Evolutionary conservation across 1,139 yeast genomes (phyloP).

Genomic region (Tardiomyces blankii): DNA sequence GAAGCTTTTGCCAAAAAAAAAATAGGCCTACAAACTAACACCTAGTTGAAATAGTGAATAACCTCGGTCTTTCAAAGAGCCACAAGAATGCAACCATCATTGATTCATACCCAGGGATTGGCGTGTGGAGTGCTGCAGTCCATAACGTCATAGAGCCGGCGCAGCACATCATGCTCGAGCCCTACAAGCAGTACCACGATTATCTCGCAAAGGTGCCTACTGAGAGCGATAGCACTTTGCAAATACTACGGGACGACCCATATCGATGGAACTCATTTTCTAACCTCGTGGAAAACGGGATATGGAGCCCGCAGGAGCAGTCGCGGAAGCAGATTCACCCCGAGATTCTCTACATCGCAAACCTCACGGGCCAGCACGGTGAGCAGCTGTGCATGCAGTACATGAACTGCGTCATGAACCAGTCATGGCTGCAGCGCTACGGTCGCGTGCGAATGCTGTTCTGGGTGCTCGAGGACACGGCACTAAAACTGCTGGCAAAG

Average conservation of each 20-base stretch:
- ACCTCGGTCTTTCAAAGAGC: neutral
- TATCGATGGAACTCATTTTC: slow-evolving; percentile 54
- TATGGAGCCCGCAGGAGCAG: slow-evolving; percentile 32
- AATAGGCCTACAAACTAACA: too few species aligned
- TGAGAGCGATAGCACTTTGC: slow-evolving; percentile 8
- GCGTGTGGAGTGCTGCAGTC: slow-evolving; percentile 35
- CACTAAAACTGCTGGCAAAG: slow-evolving; percentile 47
- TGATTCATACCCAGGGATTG: slow-evolving; percentile 54
- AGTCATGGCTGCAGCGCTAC: slow-evolving; percentile 65
- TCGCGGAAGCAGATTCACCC: slow-evolving; percentile 43
- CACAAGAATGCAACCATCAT: slow-evolving; percentile 38
- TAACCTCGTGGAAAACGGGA: slow-evolving; percentile 32
- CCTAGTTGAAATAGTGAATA: neutral
- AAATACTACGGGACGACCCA: slow-evolving; percentile 32
- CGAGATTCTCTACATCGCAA: slow-evolving; percentile 53
- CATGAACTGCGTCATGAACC: slow-evolving; percentile 54
- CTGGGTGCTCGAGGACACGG: slow-evolving; percentile 48
- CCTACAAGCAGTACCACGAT: slow-evolving; percentile 29
- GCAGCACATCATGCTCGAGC: slow-evolving; percentile 49
- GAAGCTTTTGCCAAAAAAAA: too few species aligned
- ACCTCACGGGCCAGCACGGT: slow-evolving; percentile 47
- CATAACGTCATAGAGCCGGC: slow-evolving; percentile 47
- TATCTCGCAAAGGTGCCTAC: slow-evolving; percentile 11
- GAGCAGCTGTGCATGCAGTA: slow-evolving; percentile 71
- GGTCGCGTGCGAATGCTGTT: slow-evolving; percentile 66